Evolutionary conservation across 768 basidiomycete genomes (phyloP).

Genomic region (Tricholomella constricta): DNA sequence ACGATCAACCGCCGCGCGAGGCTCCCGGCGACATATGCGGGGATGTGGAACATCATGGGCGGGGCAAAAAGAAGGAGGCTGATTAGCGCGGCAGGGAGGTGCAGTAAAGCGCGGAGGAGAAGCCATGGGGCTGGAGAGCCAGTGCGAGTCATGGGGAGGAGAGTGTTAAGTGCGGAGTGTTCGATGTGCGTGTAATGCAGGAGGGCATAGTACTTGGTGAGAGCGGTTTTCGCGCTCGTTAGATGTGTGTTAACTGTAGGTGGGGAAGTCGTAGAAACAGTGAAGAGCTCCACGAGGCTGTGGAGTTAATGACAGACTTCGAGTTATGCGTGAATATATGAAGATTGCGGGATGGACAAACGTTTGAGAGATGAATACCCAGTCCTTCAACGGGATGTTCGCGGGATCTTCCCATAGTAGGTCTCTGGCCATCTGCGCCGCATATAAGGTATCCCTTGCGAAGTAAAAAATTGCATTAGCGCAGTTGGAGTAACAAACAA

Average conservation of each 20-base stretch:
- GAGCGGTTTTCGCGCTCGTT: constrained; percentile 37
- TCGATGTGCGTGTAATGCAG: constrained; percentile 52
- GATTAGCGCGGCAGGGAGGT: constrained; percentile 31
- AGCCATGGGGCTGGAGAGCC: no score
- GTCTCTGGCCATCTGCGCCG: constrained; percentile 56
- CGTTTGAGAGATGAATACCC: constrained; percentile 60
- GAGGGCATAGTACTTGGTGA: constrained; percentile 52
- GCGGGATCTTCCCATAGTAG: constrained; percentile 56
- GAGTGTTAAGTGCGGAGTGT: constrained; percentile 43
- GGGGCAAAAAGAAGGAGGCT: constrained; percentile 43
- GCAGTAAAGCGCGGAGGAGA: constrained; percentile 32
- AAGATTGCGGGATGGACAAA: constrained; percentile 29
- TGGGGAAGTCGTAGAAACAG: not conserved
- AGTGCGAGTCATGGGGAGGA: not conserved
- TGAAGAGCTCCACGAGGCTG: constrained; percentile 25
- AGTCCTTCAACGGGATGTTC: constrained; percentile 47
- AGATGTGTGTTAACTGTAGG: not conserved
- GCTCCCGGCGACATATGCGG: constrained; percentile 54
- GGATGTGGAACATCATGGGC: constrained; percentile 52
- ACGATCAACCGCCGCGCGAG: constrained; percentile 47
- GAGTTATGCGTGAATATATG: not conserved
- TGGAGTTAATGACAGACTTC: no score
- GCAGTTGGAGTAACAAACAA: no score
- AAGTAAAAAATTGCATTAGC: not conserved
- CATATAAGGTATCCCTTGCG: constrained; percentile 61